phyloP scores from a whole-genome alignment of 2,329 filamentous ascomycete genomes.

The Monosporascus cannonballus region DNA sequence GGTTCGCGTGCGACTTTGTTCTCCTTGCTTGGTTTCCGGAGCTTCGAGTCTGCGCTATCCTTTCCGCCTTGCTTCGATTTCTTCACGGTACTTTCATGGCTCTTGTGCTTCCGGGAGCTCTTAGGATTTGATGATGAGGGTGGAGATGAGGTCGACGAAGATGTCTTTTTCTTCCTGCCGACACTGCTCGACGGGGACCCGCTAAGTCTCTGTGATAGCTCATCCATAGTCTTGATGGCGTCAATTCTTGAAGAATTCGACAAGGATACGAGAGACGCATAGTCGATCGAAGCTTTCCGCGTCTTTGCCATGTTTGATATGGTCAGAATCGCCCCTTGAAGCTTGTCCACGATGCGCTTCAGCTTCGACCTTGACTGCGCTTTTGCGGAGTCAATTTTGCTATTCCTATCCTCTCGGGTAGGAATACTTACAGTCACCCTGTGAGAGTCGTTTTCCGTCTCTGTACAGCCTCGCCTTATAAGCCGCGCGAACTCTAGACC shows the following conservation, averaged over 20 bases:
- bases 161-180: conserved; percentile 1
- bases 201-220: conserved; percentile 33
- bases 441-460: conserved; percentile 35
- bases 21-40: background rate
- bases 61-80: background rate
- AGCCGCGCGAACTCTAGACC: conserved; percentile 32
- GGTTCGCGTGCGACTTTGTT: background rate
- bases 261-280: conserved; percentile 38
- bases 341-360: conserved; percentile 34
- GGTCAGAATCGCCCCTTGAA: conserved; percentile 35
- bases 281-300: conserved; percentile 33
- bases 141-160: background rate
- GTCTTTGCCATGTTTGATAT: conserved; percentile 31
- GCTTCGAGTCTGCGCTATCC: background rate
- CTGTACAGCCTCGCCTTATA: conserved; percentile 37
- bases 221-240: conserved; percentile 42
- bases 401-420: background rate
- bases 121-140: background rate
- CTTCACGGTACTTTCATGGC: background rate
- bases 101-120: background rate
- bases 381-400: conserved; percentile 11
- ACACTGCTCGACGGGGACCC: conserved; percentile 1
- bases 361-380: conserved; percentile 33
- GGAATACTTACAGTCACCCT: conserved; percentile 40
- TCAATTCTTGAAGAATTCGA: conserved; percentile 42